phyloP scores from a whole-genome alignment of 306 rosid species.

The Alnus glutinosa region DNA sequence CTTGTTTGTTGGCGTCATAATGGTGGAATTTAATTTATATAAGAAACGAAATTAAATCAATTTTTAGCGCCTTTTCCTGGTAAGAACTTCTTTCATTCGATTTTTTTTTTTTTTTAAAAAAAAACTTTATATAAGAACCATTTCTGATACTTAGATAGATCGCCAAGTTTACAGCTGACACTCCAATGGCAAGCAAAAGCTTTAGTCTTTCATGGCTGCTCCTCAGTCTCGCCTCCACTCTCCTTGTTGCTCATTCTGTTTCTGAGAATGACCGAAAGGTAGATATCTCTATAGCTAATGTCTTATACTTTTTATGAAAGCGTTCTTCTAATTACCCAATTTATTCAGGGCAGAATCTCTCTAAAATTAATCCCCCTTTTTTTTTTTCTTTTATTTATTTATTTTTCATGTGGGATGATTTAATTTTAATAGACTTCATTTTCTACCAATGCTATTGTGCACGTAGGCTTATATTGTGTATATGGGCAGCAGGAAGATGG shows the following conservation, averaged over 20 bases:
- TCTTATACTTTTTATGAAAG: neutral
- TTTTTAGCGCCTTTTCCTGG: too few relatives aligned
- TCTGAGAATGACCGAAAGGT: constrained; percentile 24
- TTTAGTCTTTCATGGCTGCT: constrained; percentile 6
- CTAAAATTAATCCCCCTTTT: neutral
- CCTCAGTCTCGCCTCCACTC: constrained; percentile 10
- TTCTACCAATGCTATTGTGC: neutral
- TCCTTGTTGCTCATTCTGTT: constrained; percentile 21
- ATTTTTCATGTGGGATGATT: neutral
- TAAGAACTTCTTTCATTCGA: too few relatives aligned
- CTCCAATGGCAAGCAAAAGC: constrained; percentile 19
- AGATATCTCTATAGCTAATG: neutral
- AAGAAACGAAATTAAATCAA: too few relatives aligned
- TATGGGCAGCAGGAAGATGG: constrained; percentile 27
- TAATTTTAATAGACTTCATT: neutral
- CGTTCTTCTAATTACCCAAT: neutral
- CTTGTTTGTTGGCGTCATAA: too few relatives aligned
- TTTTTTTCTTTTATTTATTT: too few relatives aligned
- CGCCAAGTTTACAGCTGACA: neutral
- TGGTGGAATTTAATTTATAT: too few relatives aligned
- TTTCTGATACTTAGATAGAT: too few relatives aligned
- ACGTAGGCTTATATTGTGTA: constrained; percentile 52
- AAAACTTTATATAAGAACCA: too few relatives aligned
- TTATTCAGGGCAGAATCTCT: neutral
- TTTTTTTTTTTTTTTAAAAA: too few relatives aligned